phyloP scores from a whole-genome alignment of 1,284 basidiomycete genomes.

The Peniophora sp. region DNA sequence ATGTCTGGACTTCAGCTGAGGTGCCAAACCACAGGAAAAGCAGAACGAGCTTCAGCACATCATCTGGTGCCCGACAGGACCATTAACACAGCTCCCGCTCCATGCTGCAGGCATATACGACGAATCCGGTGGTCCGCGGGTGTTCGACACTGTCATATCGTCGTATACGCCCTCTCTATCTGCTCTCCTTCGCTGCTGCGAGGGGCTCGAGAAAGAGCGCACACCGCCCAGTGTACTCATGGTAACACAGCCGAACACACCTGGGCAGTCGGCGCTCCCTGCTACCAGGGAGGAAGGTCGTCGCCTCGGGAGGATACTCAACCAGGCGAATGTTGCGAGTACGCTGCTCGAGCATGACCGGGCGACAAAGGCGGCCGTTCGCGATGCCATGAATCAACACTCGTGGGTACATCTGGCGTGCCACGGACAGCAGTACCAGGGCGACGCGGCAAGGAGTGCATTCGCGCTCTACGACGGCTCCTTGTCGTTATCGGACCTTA shows the following conservation, averaged over 20 bases:
- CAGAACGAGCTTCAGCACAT: not conserved
- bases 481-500: not conserved
- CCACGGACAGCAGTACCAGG: not conserved
- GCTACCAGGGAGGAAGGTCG: not conserved
- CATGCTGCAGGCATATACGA: not conserved
- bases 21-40: too few relatives aligned
- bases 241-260: not conserved
- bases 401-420: not conserved
- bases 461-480: not conserved
- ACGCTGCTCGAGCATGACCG: not conserved
- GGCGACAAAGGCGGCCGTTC: not conserved
- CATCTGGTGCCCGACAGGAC: not conserved
- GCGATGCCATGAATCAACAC: not conserved
- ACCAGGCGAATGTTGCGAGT: not conserved
- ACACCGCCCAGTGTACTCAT: not conserved
- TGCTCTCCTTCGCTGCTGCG: not conserved
- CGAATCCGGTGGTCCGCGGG: not conserved
- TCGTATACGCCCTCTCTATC: not conserved
- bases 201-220: not conserved
- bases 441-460: not conserved
- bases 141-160: not conserved
- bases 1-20: too few relatives aligned
- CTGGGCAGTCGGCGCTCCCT: too few relatives aligned
- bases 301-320: not conserved
- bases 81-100: not conserved